These are phyloP conservation scores for Myxozyma vanderwaltii DNA, from an alignment of 805 yeast species.

Conservation along the genomic window DNA sequence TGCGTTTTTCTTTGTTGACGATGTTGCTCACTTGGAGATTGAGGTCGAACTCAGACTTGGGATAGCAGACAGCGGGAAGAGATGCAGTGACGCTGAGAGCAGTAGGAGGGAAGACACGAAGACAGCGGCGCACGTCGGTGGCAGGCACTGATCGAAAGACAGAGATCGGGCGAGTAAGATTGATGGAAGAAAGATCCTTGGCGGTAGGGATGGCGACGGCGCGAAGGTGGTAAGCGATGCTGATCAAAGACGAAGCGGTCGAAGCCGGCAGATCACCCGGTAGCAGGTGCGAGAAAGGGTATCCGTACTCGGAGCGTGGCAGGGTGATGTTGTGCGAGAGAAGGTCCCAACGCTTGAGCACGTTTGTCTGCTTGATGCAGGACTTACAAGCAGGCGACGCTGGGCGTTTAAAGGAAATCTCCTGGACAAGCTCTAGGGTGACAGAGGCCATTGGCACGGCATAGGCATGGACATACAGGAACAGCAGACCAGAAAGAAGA, in stretches of 20 bases:
- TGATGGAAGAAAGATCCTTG: conserved; percentile 41
- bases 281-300: conserved; percentile 85
- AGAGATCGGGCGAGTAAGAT: conserved; percentile 62
- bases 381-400: conserved; percentile 59
- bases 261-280: conserved; percentile 90
- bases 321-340: conserved; percentile 61
- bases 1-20: conserved; percentile 40
- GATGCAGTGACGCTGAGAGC: conserved; percentile 83
- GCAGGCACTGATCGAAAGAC: conserved; percentile 75
- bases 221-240: conserved; percentile 72
- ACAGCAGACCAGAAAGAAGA: conserved; percentile 75
- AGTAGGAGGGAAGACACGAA: conserved; percentile 95
- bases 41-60: conserved; percentile 80
- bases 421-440: conserved; percentile 69
- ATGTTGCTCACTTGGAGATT: conserved; percentile 74
- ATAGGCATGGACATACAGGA: conserved; percentile 53
- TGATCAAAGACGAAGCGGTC: conserved; percentile 57
- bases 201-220: conserved; percentile 48
- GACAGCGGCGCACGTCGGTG: conserved; percentile 82
- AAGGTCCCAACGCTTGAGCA: conserved; percentile 87
- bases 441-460: conserved; percentile 57
- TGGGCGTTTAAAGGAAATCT: conserved; percentile 65
- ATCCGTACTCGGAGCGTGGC: conserved; percentile 72
- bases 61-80: conserved; percentile 85
- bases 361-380: conserved; percentile 58